Conservation (phyloP, 305 asterid genomes). For the Petunia hybrid region DNA sequence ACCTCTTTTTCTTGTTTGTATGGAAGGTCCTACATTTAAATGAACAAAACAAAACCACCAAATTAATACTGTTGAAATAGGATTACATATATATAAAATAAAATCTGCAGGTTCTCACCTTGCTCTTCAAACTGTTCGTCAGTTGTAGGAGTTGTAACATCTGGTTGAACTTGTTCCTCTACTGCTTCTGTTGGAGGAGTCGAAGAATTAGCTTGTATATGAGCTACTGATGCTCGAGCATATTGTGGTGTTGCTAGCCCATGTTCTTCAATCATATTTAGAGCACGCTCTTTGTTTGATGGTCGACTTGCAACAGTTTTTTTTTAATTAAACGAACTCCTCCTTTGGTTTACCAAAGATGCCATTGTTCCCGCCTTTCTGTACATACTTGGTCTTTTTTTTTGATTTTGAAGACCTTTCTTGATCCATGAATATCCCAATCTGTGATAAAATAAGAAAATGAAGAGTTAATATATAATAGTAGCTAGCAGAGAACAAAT, state of each 20-base stretch:
- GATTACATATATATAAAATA: background rate
- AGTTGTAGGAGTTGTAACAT: background rate
- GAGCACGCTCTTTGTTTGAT: background rate
- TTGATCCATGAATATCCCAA: background rate
- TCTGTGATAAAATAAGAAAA: no score
- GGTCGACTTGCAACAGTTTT: no score
- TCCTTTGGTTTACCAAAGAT: background rate
- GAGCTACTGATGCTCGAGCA: background rate
- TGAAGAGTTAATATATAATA: no score
- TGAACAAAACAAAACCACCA: no score
- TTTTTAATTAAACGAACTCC: no score
- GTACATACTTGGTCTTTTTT: background rate
- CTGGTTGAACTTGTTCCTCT: background rate
- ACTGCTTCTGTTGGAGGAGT: background rate
- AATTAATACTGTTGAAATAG: background rate
- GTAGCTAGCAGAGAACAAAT: no score
- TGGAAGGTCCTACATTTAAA: no score
- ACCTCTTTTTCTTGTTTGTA: background rate
- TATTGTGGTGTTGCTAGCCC: background rate
- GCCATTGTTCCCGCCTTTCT: background rate
- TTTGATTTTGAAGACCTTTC: background rate
- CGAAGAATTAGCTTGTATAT: background rate
- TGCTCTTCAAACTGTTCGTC: background rate
- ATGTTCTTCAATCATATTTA: background rate
- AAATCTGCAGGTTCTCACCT: background rate